Evolutionary conservation across 768 basidiomycete species (phyloP), one percentile per base, ranked within the genome.

Genomic region (Amanita jacksonii): DNA sequence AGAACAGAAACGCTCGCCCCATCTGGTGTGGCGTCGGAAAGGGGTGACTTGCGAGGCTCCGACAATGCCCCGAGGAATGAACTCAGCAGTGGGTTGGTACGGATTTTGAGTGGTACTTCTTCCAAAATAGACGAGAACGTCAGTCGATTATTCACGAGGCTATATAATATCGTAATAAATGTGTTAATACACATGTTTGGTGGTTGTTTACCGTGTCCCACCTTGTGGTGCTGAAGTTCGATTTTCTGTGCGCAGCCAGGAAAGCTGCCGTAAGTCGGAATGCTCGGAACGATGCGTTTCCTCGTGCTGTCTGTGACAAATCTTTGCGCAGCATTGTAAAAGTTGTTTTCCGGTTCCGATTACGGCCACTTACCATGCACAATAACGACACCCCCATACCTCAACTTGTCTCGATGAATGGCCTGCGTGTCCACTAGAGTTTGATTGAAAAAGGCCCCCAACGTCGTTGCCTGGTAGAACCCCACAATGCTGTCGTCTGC

Each of bases 401-500:
- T 71, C 47, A 91, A 70, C 53, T 80, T 85, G 33, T 89, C 85
- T 57, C 86, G 84, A 60, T 90, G 87, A 52, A 87, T 76, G 38
- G 83, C 84, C 60, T 88, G 86, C 6, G 84, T 81, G 52, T 92
- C 86, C 37, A 91, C 70, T 38, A 91, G 60, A 6, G 75, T 72
- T 59, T 88, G 86, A 56, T 77, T 86, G 62, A 84, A 85, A 60
- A 91, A 90, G 4, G 87, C 85, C 33, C 88, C 88, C 30, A 89
- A 72, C 7, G 80, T 78, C 20, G 83, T 89, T 34, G 86, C 85
- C 57, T 94, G 89, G 67, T 97, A 97, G 62, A 94, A 90, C 30
- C 93, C 93, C 44, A 96, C 84, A 25, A 92, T 77, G 51, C 81
- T 89, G 63, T 94, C 90, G 55, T 93, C 90, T 28, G 81, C 79